phyloP scores from a whole-genome alignment of 495 filamentous ascomycete genomes.

The Lasiosphaeria ovina region DNA sequence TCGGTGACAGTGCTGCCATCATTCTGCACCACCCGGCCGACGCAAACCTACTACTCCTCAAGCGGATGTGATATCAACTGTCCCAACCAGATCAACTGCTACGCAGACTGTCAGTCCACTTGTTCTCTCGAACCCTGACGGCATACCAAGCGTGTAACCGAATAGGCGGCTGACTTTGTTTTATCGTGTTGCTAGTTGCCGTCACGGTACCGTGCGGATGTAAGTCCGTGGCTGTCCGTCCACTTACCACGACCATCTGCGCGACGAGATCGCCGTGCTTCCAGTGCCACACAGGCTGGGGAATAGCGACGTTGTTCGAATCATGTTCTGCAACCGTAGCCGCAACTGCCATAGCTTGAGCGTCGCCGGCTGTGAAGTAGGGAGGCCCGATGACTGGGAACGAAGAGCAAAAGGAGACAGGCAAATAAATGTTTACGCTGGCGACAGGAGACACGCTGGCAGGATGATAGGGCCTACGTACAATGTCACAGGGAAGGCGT shows the following conservation, averaged over 20 bases:
- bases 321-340: conserved; percentile 6
- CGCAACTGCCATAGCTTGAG: not conserved
- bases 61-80: conserved; percentile 16
- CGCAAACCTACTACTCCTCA: conserved; percentile 10
- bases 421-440: no score
- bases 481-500: no score
- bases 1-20: conserved; percentile 4
- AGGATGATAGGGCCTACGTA: no score
- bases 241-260: conserved; percentile 23
- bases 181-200: not conserved
- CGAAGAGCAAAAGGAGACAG: no score
- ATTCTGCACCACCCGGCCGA: conserved; percentile 14
- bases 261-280: conserved; percentile 16
- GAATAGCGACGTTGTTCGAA: conserved; percentile 9
- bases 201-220: conserved; percentile 26
- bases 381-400: no score
- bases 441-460: no score
- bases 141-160: not conserved
- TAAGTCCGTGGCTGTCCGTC: conserved; percentile 12
- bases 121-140: not conserved
- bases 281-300: conserved; percentile 22
- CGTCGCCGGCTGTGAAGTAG: no score
- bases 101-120: conserved; percentile 9
- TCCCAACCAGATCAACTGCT: conserved; percentile 3
- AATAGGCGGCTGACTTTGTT: no score